Evolutionary conservation across 345 rosid species (phyloP).

Genomic region (Stellera chamaejasme): DNA sequence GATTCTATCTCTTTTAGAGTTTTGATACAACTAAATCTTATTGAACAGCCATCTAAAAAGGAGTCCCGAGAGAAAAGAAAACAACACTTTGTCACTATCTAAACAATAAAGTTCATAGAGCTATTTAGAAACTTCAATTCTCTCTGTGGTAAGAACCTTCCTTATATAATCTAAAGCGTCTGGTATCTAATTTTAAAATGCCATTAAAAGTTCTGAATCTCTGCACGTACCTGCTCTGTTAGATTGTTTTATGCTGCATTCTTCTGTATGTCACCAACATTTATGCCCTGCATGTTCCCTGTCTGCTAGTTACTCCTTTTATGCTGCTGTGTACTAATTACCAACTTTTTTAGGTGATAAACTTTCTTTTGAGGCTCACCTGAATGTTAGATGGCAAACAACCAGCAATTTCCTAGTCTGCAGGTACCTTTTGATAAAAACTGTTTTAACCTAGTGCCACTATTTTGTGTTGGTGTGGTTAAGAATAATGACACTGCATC

Average conservation of each 20-base stretch:
- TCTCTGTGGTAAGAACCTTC: slow-evolving; percentile 5
- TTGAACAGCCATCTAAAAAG: slow-evolving; percentile 3
- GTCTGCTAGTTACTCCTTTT: background rate
- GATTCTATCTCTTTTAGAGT: slow-evolving; percentile 3
- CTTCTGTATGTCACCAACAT: background rate
- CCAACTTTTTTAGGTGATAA: slow-evolving; percentile 15
- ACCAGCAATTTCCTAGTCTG: slow-evolving; percentile 56
- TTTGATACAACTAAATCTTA: slow-evolving; percentile 3
- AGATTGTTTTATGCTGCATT: background rate
- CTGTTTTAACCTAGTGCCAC: background rate
- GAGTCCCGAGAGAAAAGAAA: background rate
- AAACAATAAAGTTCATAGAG: slow-evolving; percentile 1
- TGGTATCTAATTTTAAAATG: no score
- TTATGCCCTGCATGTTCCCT: background rate
- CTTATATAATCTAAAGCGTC: background rate
- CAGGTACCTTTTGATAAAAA: slow-evolving; percentile 38
- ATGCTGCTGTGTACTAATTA: slow-evolving; percentile 4
- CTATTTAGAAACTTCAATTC: slow-evolving; percentile 4
- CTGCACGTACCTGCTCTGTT: background rate
- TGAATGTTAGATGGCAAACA: slow-evolving; percentile 55
- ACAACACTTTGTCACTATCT: background rate
- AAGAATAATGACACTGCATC: background rate
- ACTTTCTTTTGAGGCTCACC: slow-evolving; percentile 21
- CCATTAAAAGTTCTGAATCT: background rate
- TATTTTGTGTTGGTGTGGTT: slow-evolving; percentile 1